Evolutionary conservation across 805 yeast genomes (phyloP), one percentile per base, ranked within the genome.

Genomic region (Nakazawaea ambrosiae): DNA sequence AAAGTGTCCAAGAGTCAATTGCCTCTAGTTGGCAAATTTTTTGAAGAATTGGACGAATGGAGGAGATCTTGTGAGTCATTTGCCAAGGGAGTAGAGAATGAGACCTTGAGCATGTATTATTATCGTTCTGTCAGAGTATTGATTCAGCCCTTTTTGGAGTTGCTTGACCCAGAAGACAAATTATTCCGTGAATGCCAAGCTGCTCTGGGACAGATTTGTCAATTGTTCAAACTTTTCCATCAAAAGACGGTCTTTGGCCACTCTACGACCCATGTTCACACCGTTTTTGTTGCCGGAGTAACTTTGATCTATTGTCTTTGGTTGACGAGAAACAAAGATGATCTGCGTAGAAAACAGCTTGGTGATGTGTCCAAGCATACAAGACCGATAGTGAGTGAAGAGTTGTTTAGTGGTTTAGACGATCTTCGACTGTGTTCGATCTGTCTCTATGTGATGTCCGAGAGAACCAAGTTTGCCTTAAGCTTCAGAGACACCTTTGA

Each of bases 181-280:
- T 55, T 78, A 22, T 77, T 78, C 51, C 63, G 69, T 36, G 82
- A 78, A 53, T 78, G 85, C 52, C 84, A 78, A 49, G 79, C 80
- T 2, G 83, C 82, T 18, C 82, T 84, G 1, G 85, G 84, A 20
- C 81, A 76, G 50, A 73, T 78, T 27, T 77, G 84, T 49, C 81
- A 74, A 45, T 60, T 77, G 19, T 74, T 76, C 51, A 75, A 77
- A 45, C 75, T 71, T 11, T 77, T 75, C 51, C 81, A 75, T 53
- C 78, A 76, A 48, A 73, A 70, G 46, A 75, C 82, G 0, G 73
- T 72, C 2, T 61, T 63, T 37, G 84, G 84, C 3, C 81, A 75
- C 49, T 75, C 83, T 1, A 76, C 80, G 0, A 68, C 80, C 23
- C 78, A 81, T 10, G 75, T 78, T 30, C 84, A 78, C 49, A 75